phyloP scores from a whole-genome alignment of 495 filamentous ascomycete species.

The Lasiosphaeria hispida region DNA sequence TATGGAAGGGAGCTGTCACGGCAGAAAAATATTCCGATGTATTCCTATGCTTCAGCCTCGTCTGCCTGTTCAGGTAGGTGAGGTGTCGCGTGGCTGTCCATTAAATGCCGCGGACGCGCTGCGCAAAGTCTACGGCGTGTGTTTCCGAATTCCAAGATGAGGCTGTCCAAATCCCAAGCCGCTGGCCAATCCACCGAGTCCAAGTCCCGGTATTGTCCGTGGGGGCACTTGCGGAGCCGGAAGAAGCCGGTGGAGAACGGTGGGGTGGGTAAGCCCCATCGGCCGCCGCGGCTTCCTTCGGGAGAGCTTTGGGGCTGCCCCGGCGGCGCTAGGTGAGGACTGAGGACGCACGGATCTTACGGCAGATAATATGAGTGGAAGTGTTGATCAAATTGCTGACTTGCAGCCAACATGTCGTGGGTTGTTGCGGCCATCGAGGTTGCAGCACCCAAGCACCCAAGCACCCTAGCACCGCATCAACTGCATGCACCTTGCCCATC shows the following conservation, averaged over 20 bases:
- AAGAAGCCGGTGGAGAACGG: slow-evolving; percentile 4
- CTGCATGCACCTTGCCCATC: no score
- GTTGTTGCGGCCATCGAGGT: not conserved
- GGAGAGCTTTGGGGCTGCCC: not conserved
- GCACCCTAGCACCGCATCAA: no score
- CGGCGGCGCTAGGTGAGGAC: not conserved
- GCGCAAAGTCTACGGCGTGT: not conserved
- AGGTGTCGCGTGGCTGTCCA: no score
- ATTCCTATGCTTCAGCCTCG: no score
- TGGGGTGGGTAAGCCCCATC: not conserved
- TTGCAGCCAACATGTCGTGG: not conserved
- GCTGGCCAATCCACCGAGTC: not conserved
- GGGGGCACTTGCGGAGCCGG: slow-evolving; percentile 5
- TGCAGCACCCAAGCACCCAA: no score
- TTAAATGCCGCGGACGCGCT: no score
- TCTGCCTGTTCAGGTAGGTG: no score
- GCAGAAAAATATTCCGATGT: no score
- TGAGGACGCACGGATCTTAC: not conserved
- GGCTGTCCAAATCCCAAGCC: not conserved
- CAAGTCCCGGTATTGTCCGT: slow-evolving; percentile 7
- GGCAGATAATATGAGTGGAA: not conserved
- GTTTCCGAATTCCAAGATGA: not conserved
- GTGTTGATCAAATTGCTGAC: not conserved
- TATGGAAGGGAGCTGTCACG: no score
- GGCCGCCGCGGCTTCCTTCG: not conserved